Evolutionary conservation across 1,139 yeast genomes (phyloP), one percentile per base, ranked within the genome.

Genomic region (Zygosaccharomyces sapae): DNA sequence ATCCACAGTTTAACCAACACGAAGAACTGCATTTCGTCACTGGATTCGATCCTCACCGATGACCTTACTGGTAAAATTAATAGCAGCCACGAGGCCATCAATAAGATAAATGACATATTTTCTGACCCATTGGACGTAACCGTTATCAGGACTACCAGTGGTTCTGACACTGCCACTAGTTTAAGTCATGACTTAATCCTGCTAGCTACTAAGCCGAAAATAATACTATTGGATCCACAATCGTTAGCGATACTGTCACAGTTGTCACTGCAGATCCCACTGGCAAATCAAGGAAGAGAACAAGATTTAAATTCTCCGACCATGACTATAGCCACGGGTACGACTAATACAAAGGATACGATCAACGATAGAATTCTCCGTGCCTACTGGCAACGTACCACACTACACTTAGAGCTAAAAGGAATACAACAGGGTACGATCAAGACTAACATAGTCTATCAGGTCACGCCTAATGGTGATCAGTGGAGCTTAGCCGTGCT

Each of bases 401-500:
- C 40, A 10, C 40, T 37, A 16, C 18, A 37, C 4, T 6, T 12
- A 18, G 31, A n/a, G 9, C 31, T 24, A 9, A 16, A 19, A 27
- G 18, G 19, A 31, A 37, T n/a, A 30, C 31, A 9, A 5, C 30
- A 24, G 27, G 30, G 4, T 27, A 4, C 30, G n/a, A 8, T 27
- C 4, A 27, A 24, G 31, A 24, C 30, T 30, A 24, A n/a, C 1
- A 20, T 30, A 20, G 18, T 19, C 40, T 37, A 22, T 24, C 40
- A 37, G 9, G 40, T 37, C 40, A 37, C 40, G 40, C 40, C 40
- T 31, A 37, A 37, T 37, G 40, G 30, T 19, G 40, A 37, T 9
- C 29, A 24, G 16, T 19, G 10, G 31, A 10, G 18, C 40, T 8
- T 27, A 12, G 30, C 1, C 4, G 4, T 27, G 8, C 30, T 1